phyloP scores from a whole-genome alignment of 495 filamentous ascomycete species.

The Diplogelasinospora grovesii region DNA sequence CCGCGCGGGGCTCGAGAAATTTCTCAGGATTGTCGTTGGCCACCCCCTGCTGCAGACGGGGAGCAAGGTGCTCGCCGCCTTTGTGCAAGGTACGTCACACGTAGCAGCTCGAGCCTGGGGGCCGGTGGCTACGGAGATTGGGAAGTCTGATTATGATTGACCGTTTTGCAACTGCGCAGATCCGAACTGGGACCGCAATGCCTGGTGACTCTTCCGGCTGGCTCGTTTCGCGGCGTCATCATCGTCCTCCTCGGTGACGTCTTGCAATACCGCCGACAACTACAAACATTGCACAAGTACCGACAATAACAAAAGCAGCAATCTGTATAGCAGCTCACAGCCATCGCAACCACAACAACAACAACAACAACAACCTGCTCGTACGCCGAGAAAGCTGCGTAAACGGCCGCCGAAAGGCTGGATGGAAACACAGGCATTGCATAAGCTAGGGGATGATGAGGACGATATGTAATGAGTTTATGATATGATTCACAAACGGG shows the following conservation, averaged over 20 bases:
- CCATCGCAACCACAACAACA: no score
- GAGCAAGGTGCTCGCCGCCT: conserved; percentile 89
- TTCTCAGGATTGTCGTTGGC: conserved; percentile 94
- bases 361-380: conserved; percentile 15
- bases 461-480: no score
- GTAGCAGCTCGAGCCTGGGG: no score
- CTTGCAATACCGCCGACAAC: no score
- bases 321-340: no score
- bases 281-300: no score
- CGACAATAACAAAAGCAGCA: no score
- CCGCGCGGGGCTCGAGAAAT: conserved; percentile 84
- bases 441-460: conserved; percentile 13
- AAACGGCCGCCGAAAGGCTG: conserved; percentile 37
- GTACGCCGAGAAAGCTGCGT: conserved; percentile 39
- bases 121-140: no score
- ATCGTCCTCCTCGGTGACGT: conserved; percentile 9
- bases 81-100: conserved; percentile 92
- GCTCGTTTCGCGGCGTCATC: conserved; percentile 17
- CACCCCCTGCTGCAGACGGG: conserved; percentile 96
- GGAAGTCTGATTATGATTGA: no score
- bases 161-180: conserved; percentile 44
- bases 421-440: conserved; percentile 22
- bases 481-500: no score
- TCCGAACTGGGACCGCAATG: conserved; percentile 72
- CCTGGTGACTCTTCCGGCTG: conserved; percentile 53